Percentiles rank a stretch among this genome's conserved stretches.
phyloP scores from a whole-genome alignment of 192 early-diverging fungal genomes.

The Coemansia sp. region DNA sequence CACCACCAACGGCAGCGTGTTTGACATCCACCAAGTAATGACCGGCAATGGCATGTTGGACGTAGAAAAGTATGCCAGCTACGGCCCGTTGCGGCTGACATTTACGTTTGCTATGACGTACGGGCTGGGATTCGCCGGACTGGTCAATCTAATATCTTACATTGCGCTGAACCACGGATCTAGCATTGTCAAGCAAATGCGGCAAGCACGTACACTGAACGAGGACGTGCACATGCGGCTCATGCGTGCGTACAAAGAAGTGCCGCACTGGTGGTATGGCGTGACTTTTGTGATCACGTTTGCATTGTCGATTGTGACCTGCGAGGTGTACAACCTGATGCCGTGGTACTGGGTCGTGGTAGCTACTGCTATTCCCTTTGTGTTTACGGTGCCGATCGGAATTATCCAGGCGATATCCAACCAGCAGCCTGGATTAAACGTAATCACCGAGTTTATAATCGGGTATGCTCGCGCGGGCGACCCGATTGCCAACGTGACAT shows the following conservation, averaged over 20 bases:
- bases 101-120: conserved; percentile 70
- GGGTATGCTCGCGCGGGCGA: conserved; percentile 76
- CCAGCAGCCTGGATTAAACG: conserved; percentile 72
- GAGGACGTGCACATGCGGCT: conserved; percentile 75
- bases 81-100: conserved; percentile 68
- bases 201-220: conserved; percentile 57
- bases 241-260: conserved; percentile 73
- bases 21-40: conserved; percentile 61
- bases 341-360: conserved; percentile 75
- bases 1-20: conserved; percentile 56
- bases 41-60: conserved; percentile 58
- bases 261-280: conserved; percentile 73
- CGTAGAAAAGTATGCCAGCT: conserved; percentile 55
- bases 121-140: conserved; percentile 64
- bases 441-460: conserved; percentile 82
- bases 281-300: conserved; percentile 43
- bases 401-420: conserved; percentile 79
- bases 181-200: conserved; percentile 64
- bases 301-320: conserved; percentile 39
- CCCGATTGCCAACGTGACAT: conserved; percentile 77
- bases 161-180: conserved; percentile 64
- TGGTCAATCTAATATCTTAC: conserved; percentile 68
- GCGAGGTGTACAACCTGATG: conserved; percentile 50
- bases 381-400: conserved; percentile 80
- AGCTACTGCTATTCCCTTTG: conserved; percentile 56